Evolutionary conservation across 257 asterid genomes (phyloP).

Genomic region (Craterostigma plantagineum): DNA sequence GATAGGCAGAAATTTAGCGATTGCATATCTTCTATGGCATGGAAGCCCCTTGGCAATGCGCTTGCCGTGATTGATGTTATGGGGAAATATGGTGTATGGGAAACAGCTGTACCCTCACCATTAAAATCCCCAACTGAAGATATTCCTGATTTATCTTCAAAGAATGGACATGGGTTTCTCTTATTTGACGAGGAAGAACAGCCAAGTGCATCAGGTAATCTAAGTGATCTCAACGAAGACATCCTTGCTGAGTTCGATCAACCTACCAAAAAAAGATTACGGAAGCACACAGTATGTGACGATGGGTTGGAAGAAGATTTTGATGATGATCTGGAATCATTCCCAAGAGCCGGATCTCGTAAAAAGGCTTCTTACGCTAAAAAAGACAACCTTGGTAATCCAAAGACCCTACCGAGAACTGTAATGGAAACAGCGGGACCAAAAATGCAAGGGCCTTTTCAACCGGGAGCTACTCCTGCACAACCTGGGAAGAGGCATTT

Average conservation of each 20-base stretch:
- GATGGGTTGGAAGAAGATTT: constrained; percentile 49
- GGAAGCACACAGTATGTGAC: constrained; percentile 32
- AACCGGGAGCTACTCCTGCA: constrained; percentile 78
- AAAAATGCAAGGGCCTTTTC: constrained; percentile 80
- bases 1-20: constrained; percentile 78
- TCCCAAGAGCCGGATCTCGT: constrained; percentile 37
- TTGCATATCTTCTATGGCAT: constrained; percentile 59
- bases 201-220: constrained; percentile 50
- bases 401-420: constrained; percentile 28
- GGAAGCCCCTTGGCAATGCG: constrained; percentile 95
- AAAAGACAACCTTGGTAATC: constrained; percentile 17
- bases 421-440: constrained; percentile 19
- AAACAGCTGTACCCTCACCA: constrained; percentile 65
- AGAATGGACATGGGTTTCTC: constrained; percentile 40
- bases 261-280: constrained; percentile 53
- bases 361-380: constrained; percentile 33
- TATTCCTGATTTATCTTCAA: constrained; percentile 42
- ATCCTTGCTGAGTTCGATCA: constrained; percentile 43
- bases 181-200: constrained; percentile 65
- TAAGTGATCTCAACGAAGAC: constrained; percentile 69
- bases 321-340: constrained; percentile 30
- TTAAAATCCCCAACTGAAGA: constrained; percentile 95
- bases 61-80: constrained; percentile 66
- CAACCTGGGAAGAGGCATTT: constrained; percentile 82
- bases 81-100: constrained; percentile 94